A percentile compares a stretch with the other conserved stretches of the same genome.
These are phyloP conservation scores for Blumeria hordei DNA, from an alignment of 2,329 filamentous ascomycete species.

Conservation along the genomic window DNA sequence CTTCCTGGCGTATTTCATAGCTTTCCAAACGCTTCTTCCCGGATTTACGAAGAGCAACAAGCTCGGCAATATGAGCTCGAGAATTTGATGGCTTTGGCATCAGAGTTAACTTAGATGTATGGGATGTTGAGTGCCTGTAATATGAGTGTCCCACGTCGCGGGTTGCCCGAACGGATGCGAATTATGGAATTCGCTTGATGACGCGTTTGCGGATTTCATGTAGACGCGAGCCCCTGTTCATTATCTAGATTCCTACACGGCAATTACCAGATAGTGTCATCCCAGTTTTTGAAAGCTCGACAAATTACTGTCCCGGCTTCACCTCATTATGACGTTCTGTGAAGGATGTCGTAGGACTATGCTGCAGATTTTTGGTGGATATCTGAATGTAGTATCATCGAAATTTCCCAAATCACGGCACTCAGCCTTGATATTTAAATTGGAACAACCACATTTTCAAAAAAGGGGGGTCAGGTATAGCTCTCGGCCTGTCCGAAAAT, in stretches of 20 bases:
- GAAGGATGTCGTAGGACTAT: no score
- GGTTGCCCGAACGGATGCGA: neutral
- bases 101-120: neutral
- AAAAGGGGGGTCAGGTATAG: neutral
- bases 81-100: constrained; percentile 15
- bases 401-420: no score
- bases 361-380: no score
- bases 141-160: neutral
- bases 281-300: no score
- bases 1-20: constrained; percentile 68
- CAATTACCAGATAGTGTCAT: no score
- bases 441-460: neutral
- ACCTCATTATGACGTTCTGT: no score
- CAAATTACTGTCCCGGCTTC: no score
- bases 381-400: no score
- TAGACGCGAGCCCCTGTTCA: no score
- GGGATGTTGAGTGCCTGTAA: constrained; percentile 3
- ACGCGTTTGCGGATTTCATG: neutral
- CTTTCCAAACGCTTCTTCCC: constrained; percentile 78
- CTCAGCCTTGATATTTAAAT: neutral
- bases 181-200: neutral
- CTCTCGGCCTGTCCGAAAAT: neutral
- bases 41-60: constrained; percentile 59
- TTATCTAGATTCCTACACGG: no score
- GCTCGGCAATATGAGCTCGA: constrained; percentile 40